phyloP scores from a whole-genome alignment of 257 asterid species.

The Solanum sejunctum region DNA sequence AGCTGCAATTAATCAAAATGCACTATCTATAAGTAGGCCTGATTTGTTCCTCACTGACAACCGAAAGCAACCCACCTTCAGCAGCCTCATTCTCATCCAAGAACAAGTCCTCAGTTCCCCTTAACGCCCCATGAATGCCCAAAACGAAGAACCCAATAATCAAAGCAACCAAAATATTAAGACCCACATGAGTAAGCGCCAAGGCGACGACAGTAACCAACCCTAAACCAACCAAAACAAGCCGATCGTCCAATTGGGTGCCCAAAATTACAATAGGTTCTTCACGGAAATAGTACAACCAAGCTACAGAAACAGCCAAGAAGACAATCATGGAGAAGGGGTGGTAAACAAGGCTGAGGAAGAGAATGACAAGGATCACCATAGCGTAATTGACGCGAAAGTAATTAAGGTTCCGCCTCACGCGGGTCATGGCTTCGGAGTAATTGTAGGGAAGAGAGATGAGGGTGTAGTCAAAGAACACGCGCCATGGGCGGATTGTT shows the following conservation, averaged over 20 bases:
- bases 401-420: slow-evolving; percentile 57
- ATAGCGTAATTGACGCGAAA: slow-evolving; percentile 74
- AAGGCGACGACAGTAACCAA: slow-evolving; percentile 57
- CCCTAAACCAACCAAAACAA: slow-evolving; percentile 38
- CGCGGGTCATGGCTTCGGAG: slow-evolving; percentile 47
- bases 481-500: slow-evolving; percentile 64
- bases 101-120: slow-evolving; percentile 66
- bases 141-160: slow-evolving; percentile 37
- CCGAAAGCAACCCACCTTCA: slow-evolving; percentile 64
- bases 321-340: slow-evolving; percentile 80
- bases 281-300: slow-evolving; percentile 59
- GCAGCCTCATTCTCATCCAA: slow-evolving; percentile 68
- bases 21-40: not conserved
- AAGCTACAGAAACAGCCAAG: slow-evolving; percentile 28
- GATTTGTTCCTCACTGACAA: slow-evolving; percentile 31
- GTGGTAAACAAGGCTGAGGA: slow-evolving; percentile 70
- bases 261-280: slow-evolving; percentile 40
- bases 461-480: slow-evolving; percentile 34
- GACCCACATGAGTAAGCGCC: slow-evolving; percentile 49
- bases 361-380: slow-evolving; percentile 41
- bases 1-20: not conserved
- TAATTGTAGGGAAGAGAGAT: slow-evolving; percentile 47
- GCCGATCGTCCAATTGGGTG: slow-evolving; percentile 39
- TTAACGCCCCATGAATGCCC: slow-evolving; percentile 44
- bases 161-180: slow-evolving; percentile 69